Evolutionary conservation across 305 asterid species (phyloP).

Genomic region (Solanum aculeatissimum): DNA sequence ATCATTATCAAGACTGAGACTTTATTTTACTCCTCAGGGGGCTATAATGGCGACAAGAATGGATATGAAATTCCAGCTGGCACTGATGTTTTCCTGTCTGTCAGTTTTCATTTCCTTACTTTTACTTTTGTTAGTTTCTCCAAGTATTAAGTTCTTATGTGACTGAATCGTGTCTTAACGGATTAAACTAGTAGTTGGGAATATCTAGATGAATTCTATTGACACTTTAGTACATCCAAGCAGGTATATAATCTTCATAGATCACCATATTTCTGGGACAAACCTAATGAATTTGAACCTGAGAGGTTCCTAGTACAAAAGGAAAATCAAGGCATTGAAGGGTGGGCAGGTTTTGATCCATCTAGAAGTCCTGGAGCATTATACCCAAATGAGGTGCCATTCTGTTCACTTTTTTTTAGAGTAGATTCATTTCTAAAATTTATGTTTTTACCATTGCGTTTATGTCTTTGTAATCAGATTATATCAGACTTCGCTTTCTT

Average conservation of each 20-base stretch:
- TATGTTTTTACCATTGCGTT: neutral
- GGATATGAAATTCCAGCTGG: constrained; percentile 78
- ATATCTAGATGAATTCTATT: neutral
- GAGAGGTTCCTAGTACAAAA: constrained; percentile 63
- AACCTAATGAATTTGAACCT: constrained; percentile 77
- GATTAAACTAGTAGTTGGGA: neutral
- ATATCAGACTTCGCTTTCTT: constrained; percentile 81
- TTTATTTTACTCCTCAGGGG: constrained; percentile 40
- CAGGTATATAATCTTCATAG: constrained; percentile 96
- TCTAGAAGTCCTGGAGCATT: constrained; percentile 87
- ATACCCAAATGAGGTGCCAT: constrained; percentile 80
- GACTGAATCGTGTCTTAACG: neutral
- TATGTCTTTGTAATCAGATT: constrained; percentile 25
- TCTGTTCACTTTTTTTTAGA: neutral
- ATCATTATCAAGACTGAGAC: neutral
- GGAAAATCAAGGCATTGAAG: constrained; percentile 47
- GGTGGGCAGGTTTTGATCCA: constrained; percentile 97
- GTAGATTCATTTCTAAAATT: neutral
- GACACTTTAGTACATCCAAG: neutral
- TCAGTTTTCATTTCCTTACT: constrained; percentile 14
- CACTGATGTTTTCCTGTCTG: constrained; percentile 79
- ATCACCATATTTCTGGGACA: constrained; percentile 90
- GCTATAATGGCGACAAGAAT: constrained; percentile 55
- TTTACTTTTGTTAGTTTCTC: neutral
- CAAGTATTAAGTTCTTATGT: neutral